Evolutionary conservation across 495 filamentous ascomycete species (phyloP), one percentile per base, ranked within the genome.

Genomic region (Bryoglossum gracile): DNA sequence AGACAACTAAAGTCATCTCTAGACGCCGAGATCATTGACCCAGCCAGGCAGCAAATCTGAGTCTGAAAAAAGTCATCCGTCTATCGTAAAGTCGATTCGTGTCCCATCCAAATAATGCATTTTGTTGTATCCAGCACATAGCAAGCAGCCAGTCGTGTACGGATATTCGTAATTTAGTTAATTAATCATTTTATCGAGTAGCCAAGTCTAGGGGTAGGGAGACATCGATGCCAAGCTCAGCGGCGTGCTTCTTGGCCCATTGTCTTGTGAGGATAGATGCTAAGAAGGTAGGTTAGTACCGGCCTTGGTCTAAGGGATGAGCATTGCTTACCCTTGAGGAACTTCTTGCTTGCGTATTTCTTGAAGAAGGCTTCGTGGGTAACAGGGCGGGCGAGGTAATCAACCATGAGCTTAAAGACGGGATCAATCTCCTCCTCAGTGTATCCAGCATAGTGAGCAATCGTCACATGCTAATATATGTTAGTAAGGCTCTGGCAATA

Each of bases 331-430:
- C 92, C 91, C 72, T 96, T 96, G 60, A 96, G 67, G 68, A 95
- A 98, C 67, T 91, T 94, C 73, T 96, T 97, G 77, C 88, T 92
- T 13, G 94, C 92, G 61, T 98, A 98, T 65, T 98, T 98, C 76
- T 91, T 92, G 76, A 94, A 97, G 77, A 98, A 97, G 14, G 94
- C 92, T 65, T 96, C 89, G 57, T 97, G 92, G 32, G 76, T 75
- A 36, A 95, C 87, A 24, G 94, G 92, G 8, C 82, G 78, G 48
- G 81, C 83, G 26, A 97, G 80, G 61, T 97, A 97, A 61, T 97
- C 89, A 47, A 98, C 77, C 91, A 98, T 96, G 40, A 96, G 71
- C 56, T 81, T 76, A 67, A 94, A 88, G 40, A 96, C 89, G 4
- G 94, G 91, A 58, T 88, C 77, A 51, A 98, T 89, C 62, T 97